Evolutionary conservation across 345 rosid genomes (phyloP).

Genomic region (Salix arbutifolia): DNA sequence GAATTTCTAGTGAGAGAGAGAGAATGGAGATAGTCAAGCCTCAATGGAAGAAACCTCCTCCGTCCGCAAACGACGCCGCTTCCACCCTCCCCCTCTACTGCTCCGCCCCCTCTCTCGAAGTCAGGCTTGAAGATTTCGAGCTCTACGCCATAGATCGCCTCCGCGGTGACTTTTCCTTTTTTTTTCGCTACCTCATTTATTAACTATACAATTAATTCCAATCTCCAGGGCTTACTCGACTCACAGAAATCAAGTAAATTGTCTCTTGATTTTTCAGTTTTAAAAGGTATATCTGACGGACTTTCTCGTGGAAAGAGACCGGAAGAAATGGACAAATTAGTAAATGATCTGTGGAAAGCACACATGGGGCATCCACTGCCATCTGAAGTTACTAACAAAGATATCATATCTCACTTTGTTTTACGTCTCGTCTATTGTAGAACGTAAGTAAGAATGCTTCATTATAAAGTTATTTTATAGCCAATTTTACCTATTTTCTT

Average conservation of each 20-base stretch:
- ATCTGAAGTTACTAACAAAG: constrained; percentile 54
- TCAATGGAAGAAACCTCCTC: constrained; percentile 16
- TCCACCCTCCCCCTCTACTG: constrained; percentile 64
- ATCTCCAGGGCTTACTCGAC: neutral
- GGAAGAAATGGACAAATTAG: constrained; percentile 68
- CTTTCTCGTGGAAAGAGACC: constrained; percentile 74
- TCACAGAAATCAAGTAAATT: neutral
- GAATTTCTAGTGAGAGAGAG: neutral
- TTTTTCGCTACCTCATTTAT: neutral
- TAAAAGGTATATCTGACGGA: constrained; percentile 72
- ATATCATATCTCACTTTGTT: constrained; percentile 76
- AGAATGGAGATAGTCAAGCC: constrained; percentile 50
- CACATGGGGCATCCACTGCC: constrained; percentile 60
- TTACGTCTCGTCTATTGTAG: constrained; percentile 88
- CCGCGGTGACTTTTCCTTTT: constrained; percentile 45
- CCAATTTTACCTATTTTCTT: neutral
- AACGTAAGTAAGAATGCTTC: constrained; percentile 59
- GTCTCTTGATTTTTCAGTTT: constrained; percentile 43
- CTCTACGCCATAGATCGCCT: constrained; percentile 85
- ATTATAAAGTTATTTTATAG: neutral
- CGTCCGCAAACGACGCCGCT: constrained; percentile 24
- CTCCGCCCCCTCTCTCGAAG: constrained; percentile 75
- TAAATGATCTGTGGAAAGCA: constrained; percentile 46
- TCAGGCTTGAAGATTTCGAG: constrained; percentile 88
- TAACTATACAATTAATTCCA: neutral